Evolutionary conservation across 2,329 filamentous ascomycete genomes (phyloP).

Genomic region (Paraphoma chrysanthemicola): DNA sequence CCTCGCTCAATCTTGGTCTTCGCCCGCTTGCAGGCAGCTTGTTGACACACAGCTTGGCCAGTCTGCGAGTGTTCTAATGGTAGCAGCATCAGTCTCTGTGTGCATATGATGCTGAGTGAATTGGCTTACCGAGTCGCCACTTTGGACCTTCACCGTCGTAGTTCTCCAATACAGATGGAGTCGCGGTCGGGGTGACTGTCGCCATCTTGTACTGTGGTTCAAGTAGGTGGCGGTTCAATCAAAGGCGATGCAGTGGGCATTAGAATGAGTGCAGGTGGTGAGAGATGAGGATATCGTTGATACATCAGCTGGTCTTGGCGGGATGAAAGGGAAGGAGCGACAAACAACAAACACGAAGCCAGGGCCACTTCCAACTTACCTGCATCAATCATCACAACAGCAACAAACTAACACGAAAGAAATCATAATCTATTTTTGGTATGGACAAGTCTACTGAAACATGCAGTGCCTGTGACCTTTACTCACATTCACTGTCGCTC

Average conservation of each 20-base stretch:
- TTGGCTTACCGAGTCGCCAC: slow-evolving; percentile 18
- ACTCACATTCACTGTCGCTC: too few relatives aligned
- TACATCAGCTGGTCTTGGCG: slow-evolving; percentile 1
- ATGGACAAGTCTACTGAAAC: too few relatives aligned
- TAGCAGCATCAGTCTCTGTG: neutral
- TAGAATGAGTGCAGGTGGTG: neutral
- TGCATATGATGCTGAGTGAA: neutral
- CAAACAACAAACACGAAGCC: neutral
- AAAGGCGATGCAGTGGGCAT: too few relatives aligned
- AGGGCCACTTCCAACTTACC: neutral
- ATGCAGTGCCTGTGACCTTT: too few relatives aligned
- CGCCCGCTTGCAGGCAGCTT: slow-evolving; percentile 73
- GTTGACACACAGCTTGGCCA: slow-evolving; percentile 61
- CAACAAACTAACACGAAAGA: too few relatives aligned
- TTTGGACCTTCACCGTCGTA: slow-evolving; percentile 15
- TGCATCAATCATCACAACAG: too few relatives aligned
- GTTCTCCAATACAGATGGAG: neutral
- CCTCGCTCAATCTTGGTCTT: slow-evolving; percentile 71
- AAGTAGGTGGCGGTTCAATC: too few relatives aligned
- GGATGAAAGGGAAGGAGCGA: slow-evolving; percentile 1
- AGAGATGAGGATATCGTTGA: neutral
- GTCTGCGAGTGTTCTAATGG: slow-evolving; percentile 15
- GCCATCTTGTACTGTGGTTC: neutral
- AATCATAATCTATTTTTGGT: too few relatives aligned
- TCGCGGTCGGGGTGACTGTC: neutral